Evolutionary conservation across 345 rosid genomes (phyloP), one percentile per base, ranked within the genome.

Genomic region (Salix caprea): DNA sequence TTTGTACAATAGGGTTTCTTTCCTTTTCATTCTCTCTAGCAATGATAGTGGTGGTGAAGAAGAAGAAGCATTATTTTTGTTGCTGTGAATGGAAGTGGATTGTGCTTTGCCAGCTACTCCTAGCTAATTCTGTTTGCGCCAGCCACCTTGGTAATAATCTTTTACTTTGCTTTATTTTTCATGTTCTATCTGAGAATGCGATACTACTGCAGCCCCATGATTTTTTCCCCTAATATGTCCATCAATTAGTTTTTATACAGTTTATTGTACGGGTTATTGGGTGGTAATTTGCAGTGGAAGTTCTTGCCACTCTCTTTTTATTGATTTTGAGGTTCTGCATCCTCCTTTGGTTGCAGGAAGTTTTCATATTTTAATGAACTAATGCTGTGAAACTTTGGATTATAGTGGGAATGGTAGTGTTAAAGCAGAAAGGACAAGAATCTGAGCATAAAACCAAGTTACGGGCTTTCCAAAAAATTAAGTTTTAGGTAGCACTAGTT

Each of bases 101-200:
- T 52, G 71, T 76, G 24, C 78, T 87, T 26, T 77, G 32, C 72
- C 77, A 69, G 77, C 86, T 88, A 24, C 84, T 83, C 50, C 84
- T 87, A 50, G 40, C 87, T 30, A 75, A 83, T 74, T 73, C 69
- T 69, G 94, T 87, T 85, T 77, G 62, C 87, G 88, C 91, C 89
- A 85, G 84, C 37, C 69, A 76, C 54, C 86, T 86, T 65, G 93
- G 95, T 93, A 87, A 76, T 37, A 58, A n/a, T 58, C 64, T 12
- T 1, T 10, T 23, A 70, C 46, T 40, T 62, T 14, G 10, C 21
- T n/a, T 74, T 46, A 12, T 16, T 30, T 26, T 52, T 67, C 7
- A 65, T 30, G 15, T 7, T 64, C 24, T 74, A 26, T 58, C 62
- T 58, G 62, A n/a, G 62, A 58, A 58, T 50, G 11, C 36, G 16